phyloP scores from a whole-genome alignment of 805 yeast species.

The Wickerhamomyces hampshirensis region DNA sequence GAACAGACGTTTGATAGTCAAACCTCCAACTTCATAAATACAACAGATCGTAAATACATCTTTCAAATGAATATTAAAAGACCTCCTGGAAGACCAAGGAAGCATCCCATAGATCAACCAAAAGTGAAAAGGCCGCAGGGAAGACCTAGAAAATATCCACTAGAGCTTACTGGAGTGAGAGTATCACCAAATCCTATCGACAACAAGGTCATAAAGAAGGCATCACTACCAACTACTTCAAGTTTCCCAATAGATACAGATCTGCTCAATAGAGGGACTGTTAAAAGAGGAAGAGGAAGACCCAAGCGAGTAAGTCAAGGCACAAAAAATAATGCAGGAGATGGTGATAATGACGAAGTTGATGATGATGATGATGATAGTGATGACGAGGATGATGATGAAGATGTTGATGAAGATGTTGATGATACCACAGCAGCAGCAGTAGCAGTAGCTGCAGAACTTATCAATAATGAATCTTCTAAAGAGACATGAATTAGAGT shows the following conservation, averaged over 20 bases:
- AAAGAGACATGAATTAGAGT: no score
- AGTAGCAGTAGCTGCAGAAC: no score
- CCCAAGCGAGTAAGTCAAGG: constrained; percentile 11
- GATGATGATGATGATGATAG: background rate
- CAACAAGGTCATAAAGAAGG: background rate
- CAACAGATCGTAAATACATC: constrained; percentile 13
- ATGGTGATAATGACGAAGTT: background rate
- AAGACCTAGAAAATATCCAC: constrained; percentile 24
- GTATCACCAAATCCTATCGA: constrained; percentile 1
- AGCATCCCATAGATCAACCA: constrained; percentile 42
- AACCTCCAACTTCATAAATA: constrained; percentile 1
- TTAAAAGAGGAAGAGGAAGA: constrained; percentile 15
- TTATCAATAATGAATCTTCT: no score
- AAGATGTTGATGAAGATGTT: background rate
- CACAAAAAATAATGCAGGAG: background rate
- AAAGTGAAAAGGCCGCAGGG: constrained; percentile 30
- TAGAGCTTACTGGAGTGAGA: constrained; percentile 9
- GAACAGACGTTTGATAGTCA: constrained; percentile 19
- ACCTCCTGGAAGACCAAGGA: constrained; percentile 47
- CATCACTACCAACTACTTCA: background rate
- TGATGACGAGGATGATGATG: background rate
- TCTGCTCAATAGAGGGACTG: no score
- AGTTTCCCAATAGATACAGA: constrained; percentile 9
- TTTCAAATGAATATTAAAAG: constrained; percentile 28
- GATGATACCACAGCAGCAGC: no score